Evolutionary conservation across 352 stramenopile species (phyloP).

Genomic region (Phytophthora podocarpi): DNA sequence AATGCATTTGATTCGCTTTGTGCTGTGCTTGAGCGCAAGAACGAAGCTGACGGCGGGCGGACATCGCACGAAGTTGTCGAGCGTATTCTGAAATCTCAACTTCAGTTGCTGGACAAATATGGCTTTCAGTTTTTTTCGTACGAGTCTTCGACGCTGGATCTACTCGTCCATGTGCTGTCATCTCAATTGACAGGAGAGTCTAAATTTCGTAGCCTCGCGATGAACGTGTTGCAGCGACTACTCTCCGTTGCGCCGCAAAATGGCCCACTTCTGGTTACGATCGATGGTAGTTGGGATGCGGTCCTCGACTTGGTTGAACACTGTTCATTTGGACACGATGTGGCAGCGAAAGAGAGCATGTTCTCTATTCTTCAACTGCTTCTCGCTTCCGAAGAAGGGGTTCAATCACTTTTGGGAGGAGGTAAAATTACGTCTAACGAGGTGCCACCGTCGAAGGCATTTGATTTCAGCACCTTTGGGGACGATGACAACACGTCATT

Average conservation of each 20-base stretch:
- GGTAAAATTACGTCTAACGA: not conserved
- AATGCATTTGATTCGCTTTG: conserved; percentile 67
- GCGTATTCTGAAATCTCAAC: conserved; percentile 68
- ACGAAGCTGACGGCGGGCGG: conserved; percentile 50
- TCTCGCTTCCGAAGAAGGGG: conserved; percentile 52
- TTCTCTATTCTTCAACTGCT: conserved; percentile 61
- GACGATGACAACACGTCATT: conserved; percentile 59
- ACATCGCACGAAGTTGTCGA: conserved; percentile 76
- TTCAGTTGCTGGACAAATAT: conserved; percentile 74
- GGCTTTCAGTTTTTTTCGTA: conserved; percentile 82
- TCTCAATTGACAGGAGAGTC: conserved; percentile 17
- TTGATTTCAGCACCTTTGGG: conserved; percentile 42
- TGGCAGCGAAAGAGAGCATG: conserved; percentile 53
- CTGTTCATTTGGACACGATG: conserved; percentile 44
- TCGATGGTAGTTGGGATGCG: conserved; percentile 53
- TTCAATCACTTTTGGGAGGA: conserved; percentile 42
- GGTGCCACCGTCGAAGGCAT: conserved; percentile 25
- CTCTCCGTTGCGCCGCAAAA: conserved; percentile 58
- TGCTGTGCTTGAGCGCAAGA: conserved; percentile 52
- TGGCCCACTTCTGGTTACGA: conserved; percentile 41
- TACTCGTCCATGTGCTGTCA: conserved; percentile 46
- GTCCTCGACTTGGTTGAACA: conserved; percentile 56
- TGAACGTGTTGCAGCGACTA: conserved; percentile 46
- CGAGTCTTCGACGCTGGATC: conserved; percentile 67
- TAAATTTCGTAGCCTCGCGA: conserved; percentile 34